Percentiles rank a stretch among this genome's conserved stretches.
Evolutionary conservation across 2,329 filamentous ascomycete genomes (phyloP).

Genomic region (Pseudogymnoascus sp.): DNA sequence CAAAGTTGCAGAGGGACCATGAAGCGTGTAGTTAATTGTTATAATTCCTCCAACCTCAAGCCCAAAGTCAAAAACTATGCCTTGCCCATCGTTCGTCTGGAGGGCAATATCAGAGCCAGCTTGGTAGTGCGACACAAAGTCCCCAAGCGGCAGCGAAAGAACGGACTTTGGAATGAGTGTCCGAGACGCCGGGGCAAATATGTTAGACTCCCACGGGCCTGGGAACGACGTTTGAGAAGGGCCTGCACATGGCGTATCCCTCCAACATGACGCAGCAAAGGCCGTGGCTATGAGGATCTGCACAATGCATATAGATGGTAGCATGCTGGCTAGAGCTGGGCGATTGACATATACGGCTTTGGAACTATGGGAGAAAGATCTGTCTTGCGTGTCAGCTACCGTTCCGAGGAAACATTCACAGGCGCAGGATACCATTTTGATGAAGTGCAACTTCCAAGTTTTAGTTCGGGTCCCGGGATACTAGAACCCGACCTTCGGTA

Average conservation of each 20-base stretch:
- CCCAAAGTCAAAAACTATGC: constrained; percentile 52
- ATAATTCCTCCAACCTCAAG: constrained; percentile 49
- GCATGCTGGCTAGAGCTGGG: background rate
- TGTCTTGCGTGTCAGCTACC: background rate
- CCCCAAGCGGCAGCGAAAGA: constrained; percentile 31
- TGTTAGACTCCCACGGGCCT: constrained; percentile 50
- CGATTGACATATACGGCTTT: background rate
- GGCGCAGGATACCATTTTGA: background rate
- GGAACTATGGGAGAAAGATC: background rate
- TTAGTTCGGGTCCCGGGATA: background rate
- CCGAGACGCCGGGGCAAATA: constrained; percentile 46
- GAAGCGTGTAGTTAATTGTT: constrained; percentile 40
- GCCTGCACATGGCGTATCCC: constrained; percentile 44
- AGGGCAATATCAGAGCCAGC: background rate
- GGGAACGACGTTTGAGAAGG: constrained; percentile 43
- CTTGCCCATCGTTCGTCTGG: constrained; percentile 39
- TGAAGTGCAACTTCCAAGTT: background rate
- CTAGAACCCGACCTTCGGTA: background rate
- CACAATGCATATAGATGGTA: background rate
- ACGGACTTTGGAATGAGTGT: constrained; percentile 39
- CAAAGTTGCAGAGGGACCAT: constrained; percentile 31
- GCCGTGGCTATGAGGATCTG: background rate
- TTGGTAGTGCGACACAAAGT: constrained; percentile 20
- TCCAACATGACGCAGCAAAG: constrained; percentile 40
- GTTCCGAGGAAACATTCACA: background rate